Evolutionary conservation across 2,329 filamentous ascomycete species (phyloP).

Genomic region (Penicillium sp.): DNA sequence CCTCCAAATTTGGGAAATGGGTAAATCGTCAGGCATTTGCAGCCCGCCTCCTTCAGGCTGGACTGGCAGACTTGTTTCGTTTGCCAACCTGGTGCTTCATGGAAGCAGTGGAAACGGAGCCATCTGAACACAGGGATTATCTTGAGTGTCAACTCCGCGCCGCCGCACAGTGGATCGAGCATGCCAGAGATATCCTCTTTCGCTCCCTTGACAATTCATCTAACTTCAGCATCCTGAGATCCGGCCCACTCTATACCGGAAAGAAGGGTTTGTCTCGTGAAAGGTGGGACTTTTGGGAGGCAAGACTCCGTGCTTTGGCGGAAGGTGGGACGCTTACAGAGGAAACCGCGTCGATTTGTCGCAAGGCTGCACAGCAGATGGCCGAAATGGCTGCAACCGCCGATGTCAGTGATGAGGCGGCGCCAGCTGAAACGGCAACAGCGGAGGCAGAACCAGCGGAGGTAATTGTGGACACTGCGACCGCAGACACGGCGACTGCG

Average conservation of each 20-base stretch:
- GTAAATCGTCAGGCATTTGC: slow-evolving; percentile 4
- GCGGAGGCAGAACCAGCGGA: not conserved
- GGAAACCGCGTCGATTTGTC: not conserved
- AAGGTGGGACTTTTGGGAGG: slow-evolving; percentile 1
- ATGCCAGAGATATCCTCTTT: not conserved
- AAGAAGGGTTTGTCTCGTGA: not conserved
- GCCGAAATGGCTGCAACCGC: not conserved
- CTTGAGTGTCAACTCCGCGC: not conserved
- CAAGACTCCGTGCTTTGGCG: not conserved
- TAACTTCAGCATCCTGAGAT: not conserved
- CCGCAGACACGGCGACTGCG: too few relatives aligned
- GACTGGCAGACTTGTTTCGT: not conserved
- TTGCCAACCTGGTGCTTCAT: not conserved
- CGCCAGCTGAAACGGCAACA: not conserved
- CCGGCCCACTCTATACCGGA: not conserved
- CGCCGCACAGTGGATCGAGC: not conserved
- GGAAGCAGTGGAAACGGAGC: not conserved
- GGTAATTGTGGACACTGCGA: too few relatives aligned
- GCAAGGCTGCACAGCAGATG: not conserved
- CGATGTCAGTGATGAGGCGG: not conserved
- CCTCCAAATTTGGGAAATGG: not conserved
- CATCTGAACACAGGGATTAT: not conserved
- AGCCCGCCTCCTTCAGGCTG: not conserved
- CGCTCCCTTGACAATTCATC: not conserved
- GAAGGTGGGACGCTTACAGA: not conserved